These are phyloP conservation scores for Pythium dissotocum DNA, from an alignment of 352 stramenopile species.

Conservation along the genomic window DNA sequence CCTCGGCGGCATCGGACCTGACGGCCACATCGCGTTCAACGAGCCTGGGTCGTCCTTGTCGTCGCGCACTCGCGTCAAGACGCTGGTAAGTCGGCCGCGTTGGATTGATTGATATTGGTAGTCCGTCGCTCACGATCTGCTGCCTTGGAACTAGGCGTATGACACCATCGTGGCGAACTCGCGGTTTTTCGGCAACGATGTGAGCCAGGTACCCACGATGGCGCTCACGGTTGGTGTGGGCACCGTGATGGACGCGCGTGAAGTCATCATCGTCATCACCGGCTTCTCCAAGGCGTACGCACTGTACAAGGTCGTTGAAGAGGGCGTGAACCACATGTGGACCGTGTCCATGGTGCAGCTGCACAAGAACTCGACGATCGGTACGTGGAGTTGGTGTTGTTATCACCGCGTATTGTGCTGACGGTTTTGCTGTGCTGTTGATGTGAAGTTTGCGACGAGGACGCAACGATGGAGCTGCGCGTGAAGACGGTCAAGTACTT, in stretches of 20 bases:
- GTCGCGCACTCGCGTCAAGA: slow-evolving; percentile 88
- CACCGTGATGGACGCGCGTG: slow-evolving; percentile 85
- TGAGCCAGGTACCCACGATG: slow-evolving; percentile 85
- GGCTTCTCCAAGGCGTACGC: slow-evolving; percentile 84
- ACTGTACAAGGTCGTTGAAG: slow-evolving; percentile 88
- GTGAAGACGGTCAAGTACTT: slow-evolving; percentile 93
- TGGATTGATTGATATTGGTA: neutral
- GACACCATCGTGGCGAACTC: slow-evolving; percentile 90
- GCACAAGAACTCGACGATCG: slow-evolving; percentile 52
- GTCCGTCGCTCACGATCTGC: neutral
- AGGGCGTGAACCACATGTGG: slow-evolving; percentile 92
- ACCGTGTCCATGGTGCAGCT: slow-evolving; percentile 87
- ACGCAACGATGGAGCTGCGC: slow-evolving; percentile 87
- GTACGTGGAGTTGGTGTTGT: too few relatives aligned
- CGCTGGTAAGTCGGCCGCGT: slow-evolving; percentile 38
- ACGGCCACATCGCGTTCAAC: slow-evolving; percentile 94
- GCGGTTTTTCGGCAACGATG: slow-evolving; percentile 83
- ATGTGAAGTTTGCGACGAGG: slow-evolving; percentile 42
- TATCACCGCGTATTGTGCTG: too few relatives aligned
- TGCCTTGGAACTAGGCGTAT: slow-evolving; percentile 52
- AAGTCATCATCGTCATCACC: slow-evolving; percentile 89
- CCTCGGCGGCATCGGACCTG: slow-evolving; percentile 90
- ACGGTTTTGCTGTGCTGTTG: too few relatives aligned
- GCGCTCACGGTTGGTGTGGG: slow-evolving; percentile 86
- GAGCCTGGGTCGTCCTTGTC: slow-evolving; percentile 83